Base-by-base conservation (phyloP, 1,284 basidiomycete genomes). In the Golubevia sp. region DNA sequence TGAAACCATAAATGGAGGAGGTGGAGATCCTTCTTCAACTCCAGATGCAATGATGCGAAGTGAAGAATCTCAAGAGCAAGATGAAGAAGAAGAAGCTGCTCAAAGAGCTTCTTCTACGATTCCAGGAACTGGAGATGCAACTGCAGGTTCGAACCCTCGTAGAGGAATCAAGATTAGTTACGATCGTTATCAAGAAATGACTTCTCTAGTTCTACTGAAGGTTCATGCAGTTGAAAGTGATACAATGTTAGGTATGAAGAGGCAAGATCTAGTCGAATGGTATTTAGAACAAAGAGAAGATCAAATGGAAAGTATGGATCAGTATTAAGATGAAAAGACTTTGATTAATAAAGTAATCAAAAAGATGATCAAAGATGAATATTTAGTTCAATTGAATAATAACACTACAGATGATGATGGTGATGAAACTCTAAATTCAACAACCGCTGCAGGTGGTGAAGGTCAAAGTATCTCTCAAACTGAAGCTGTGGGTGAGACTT, bases 221-320 rank as follows among this genome's bases (percentile, higher is more conserved):
- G 86, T 99, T 18, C 87, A 89, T 30, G 89, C 90, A 53, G 85
- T 90, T 5, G 97, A 99, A 86, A 87, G 88, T 7, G 88, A 89
- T 70, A 91, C 89, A 0, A 90, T 90, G 24, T 87, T 86, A 54
- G 95, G 95, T 8, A 85, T 97, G 24, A 91, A 94, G 79, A 88
- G 90, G 56, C 92, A 95, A 68, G 94, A 95, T 77, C 87, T 99
- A 53, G 91, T 97, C 66, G 92, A 97, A 83, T 97, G 94, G 94
- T 99, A 98, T 84, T 88, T 99, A 58, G 94, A 99, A 86, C 86
- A 89, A 67, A 91, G 89, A 84, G 97, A 99, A 84, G 86, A 88
- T 38, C 91, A 94, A 70, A 86, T 98, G 55, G 89, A 91, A 67
- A 90, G 91, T 55, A 88, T 94, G 15, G 93, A 95, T 61, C 91